Percentiles rank a stretch among this genome's conserved stretches.
These are phyloP conservation scores for Arthrobotrys entomopaga DNA, from an alignment of 2,329 filamentous ascomycete genomes.

Conservation along the genomic window DNA sequence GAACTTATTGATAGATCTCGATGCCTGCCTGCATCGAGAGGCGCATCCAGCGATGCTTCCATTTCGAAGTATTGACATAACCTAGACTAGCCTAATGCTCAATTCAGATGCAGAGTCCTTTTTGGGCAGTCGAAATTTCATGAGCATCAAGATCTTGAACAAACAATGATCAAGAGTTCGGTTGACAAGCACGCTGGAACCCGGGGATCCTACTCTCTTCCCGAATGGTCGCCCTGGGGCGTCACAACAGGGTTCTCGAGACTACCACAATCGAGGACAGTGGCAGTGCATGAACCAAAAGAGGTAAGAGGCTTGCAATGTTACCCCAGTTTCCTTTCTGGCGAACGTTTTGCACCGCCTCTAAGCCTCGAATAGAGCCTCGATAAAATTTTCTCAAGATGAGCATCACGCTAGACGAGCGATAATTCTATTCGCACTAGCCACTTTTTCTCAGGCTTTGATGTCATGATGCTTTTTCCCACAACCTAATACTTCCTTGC, in stretches of 20 bases:
- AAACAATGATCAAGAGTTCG: too few relatives aligned
- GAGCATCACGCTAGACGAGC: conserved; percentile 13
- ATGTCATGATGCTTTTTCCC: conserved; percentile 46
- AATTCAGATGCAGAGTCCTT: too few relatives aligned
- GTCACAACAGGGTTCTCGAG: too few relatives aligned
- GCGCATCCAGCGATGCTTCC: conserved; percentile 12
- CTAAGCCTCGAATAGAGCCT: conserved; percentile 51
- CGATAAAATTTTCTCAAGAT: conserved; percentile 29
- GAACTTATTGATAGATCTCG: conserved; percentile 7
- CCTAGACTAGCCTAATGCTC: too few relatives aligned
- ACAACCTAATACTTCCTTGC: background rate
- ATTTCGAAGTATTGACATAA: background rate
- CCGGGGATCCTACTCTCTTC: conserved; percentile 32
- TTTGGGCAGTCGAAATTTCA: too few relatives aligned
- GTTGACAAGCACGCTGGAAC: background rate
- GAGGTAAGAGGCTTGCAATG: conserved; percentile 12
- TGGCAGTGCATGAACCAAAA: conserved; percentile 43
- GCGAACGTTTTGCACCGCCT: conserved; percentile 49
- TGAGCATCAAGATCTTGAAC: too few relatives aligned
- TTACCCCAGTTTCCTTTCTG: conserved; percentile 31
- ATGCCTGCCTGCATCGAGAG: conserved; percentile 12
- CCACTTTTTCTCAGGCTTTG: conserved; percentile 20
- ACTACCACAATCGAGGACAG: conserved; percentile 30
- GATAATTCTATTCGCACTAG: conserved; percentile 13
- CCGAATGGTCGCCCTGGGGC: conserved; percentile 11